A percentile compares a stretch with the other conserved stretches of the same genome.
These are phyloP conservation scores for Rhododendron henanense DNA, from an alignment of 148 eudicot species.

Conservation along the genomic window DNA sequence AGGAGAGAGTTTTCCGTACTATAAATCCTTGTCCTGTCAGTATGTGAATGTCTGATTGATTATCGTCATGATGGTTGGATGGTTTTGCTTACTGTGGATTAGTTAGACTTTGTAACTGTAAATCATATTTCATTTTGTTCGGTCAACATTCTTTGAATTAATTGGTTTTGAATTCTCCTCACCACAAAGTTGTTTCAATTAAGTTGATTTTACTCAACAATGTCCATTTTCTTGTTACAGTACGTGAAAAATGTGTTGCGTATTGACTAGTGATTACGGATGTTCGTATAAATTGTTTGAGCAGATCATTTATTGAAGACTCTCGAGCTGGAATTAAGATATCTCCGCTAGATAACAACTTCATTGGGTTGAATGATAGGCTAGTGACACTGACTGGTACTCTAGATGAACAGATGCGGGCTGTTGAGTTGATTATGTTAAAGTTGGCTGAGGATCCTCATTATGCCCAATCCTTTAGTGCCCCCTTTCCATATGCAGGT, in stretches of 20 bases:
- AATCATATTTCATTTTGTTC: not conserved
- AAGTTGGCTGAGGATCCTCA: constrained; percentile 71
- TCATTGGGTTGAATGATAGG: constrained; percentile 76
- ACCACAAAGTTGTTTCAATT: not conserved
- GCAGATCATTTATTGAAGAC: constrained; percentile 84
- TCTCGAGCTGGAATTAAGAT: constrained; percentile 87
- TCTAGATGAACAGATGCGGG: constrained; percentile 71
- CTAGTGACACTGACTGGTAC: constrained; percentile 78
- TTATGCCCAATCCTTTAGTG: constrained; percentile 64
- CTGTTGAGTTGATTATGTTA: constrained; percentile 65
- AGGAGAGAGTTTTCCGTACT: not conserved
- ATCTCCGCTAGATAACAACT: constrained; percentile 79
- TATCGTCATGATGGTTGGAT: not conserved
- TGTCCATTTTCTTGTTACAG: not conserved
- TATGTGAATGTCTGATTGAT: not conserved
- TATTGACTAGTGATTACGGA: not conserved
- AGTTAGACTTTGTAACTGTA: not conserved
- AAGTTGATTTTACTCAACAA: not conserved
- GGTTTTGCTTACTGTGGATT: not conserved
- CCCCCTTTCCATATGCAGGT: constrained; percentile 82
- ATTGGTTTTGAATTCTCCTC: not conserved
- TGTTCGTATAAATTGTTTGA: constrained; percentile 13
- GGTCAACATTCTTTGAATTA: not conserved
- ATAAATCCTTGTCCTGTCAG: not conserved
- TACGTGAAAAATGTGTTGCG: not conserved